Evolutionary conservation across 179 eudicot genomes (phyloP), one percentile per base, ranked within the genome.

Genomic region (Silene noctiflora): DNA sequence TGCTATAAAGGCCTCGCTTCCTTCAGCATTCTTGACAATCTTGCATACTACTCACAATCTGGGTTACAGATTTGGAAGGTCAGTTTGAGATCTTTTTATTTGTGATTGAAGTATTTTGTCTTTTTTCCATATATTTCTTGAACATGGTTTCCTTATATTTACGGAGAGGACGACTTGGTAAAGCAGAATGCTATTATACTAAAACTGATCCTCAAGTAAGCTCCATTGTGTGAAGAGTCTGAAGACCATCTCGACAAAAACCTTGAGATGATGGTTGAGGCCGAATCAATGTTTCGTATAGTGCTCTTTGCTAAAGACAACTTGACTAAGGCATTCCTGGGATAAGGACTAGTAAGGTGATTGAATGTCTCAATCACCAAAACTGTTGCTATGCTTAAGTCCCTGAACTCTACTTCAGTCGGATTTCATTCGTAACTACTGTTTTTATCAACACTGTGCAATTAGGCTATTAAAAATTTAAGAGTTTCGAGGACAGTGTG

Each of bases 21-120:
- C 99, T 73, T 88, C 97, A 70, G 90, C 90, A 77, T 93, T 93
- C 86, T 83, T 93, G 82, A 87, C 85, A 70, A 91, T 95, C 79
- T 85, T 95, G 85, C 94, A 86, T 80, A 87, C 88, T 68, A 87
- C 98, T 55, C 99, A 95, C 75, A 60, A 85, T 78, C 93, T 95
- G 27, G 95, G 97, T 78, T 95, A 93, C 81, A 85, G 84, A 20
- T 88, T 91, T 72, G 97, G 99, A 83, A 91, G 97, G 99, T 90
- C 74, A 73, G 86, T 75, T 70, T 65, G 44, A 24, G 7, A 63
- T 67, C 27, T 69, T 66, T 63, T 29, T 39, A 3, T 53, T 22
- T 53, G 20, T 75, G 5, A 33, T 46, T 66, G 33, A 61, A 35
- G 59, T 55, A 66, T 8, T 39, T 13, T 17, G 17, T 75, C 33